Evolutionary conservation across 352 stramenopile species (phyloP).

Genomic region (Blastocystis sp.): DNA sequence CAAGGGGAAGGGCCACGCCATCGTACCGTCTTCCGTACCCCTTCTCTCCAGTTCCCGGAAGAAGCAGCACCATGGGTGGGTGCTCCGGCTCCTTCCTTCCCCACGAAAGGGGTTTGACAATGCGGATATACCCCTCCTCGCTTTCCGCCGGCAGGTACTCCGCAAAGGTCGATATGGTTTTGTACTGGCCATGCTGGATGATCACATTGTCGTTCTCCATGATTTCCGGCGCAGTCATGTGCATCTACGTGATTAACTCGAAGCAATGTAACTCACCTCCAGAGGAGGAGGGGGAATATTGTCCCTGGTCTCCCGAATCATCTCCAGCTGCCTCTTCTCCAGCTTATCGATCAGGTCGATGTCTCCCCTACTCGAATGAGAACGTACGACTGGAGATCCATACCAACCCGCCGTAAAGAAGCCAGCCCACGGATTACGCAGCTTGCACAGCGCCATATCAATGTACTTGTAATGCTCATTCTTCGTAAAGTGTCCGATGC

Average conservation of each 20-base stretch:
- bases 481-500: constrained; percentile 53
- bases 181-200: constrained; percentile 67
- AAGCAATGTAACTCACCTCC: neutral
- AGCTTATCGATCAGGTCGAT: constrained; percentile 51
- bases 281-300: constrained; percentile 16
- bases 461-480: constrained; percentile 69
- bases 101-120: constrained; percentile 60
- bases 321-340: neutral
- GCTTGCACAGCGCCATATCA: constrained; percentile 60
- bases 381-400: neutral
- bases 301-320: constrained; percentile 27
- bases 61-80: constrained; percentile 56
- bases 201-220: constrained; percentile 46
- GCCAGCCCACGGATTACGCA: constrained; percentile 54
- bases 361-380: constrained; percentile 57
- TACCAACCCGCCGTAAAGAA: constrained; percentile 66
- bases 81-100: constrained; percentile 13
- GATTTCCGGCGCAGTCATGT: constrained; percentile 66
- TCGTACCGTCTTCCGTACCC: constrained; percentile 50
- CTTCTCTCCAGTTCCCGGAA: constrained; percentile 60
- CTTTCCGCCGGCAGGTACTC: constrained; percentile 59
- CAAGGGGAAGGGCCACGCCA: constrained; percentile 42
- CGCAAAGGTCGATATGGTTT: constrained; percentile 36
- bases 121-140: constrained; percentile 53
- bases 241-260: constrained; percentile 26